Conservation (phyloP, 208 protist genomes). For the Trypanosoma cruzi region DNA sequence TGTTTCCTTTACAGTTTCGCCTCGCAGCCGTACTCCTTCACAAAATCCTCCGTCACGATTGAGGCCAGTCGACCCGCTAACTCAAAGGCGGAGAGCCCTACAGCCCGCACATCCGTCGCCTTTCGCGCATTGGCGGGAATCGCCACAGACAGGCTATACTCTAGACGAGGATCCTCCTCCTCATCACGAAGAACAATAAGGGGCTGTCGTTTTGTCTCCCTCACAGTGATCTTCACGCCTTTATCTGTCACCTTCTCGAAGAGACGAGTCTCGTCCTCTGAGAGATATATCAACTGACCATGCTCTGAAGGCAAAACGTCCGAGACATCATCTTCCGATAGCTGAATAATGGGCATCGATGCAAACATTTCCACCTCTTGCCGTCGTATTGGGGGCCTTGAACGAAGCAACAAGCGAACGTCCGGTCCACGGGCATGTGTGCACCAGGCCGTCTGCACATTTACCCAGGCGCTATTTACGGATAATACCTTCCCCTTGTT, state of each 20-base stretch:
- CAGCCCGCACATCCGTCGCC: conserved; percentile 63
- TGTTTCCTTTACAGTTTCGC: conserved; percentile 18
- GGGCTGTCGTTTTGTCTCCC: conserved; percentile 80
- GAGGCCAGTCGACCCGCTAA: conserved; percentile 47
- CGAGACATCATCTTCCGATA: conserved; percentile 80
- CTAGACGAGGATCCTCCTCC: conserved; percentile 84
- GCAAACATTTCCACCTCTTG: conserved; percentile 70
- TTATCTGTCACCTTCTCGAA: conserved; percentile 79
- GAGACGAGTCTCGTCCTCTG: conserved; percentile 78
- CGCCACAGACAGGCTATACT: conserved; percentile 68
- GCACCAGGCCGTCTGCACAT: conserved; percentile 80
- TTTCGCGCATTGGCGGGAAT: conserved; percentile 64
- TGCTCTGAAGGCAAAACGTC: conserved; percentile 84
- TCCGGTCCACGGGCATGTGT: conserved; percentile 69
- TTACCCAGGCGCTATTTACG: conserved; percentile 73
- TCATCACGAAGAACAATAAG: conserved; percentile 88
- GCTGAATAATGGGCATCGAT: conserved; percentile 56
- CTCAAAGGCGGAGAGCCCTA: conserved; percentile 69
- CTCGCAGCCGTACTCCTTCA: conserved; percentile 63
- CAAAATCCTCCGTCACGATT: conserved; percentile 54
- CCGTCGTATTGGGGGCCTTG: conserved; percentile 54
- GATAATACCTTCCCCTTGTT: conserved; percentile 60
- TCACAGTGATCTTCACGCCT: conserved; percentile 59
- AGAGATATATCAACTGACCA: conserved; percentile 91
- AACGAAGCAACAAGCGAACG: conserved; percentile 72